A percentile compares a stretch with the other conserved stretches of the same genome.
Evolutionary conservation across 2,329 filamentous ascomycete species (phyloP).

Genomic region (Penicillium hesseltinei): DNA sequence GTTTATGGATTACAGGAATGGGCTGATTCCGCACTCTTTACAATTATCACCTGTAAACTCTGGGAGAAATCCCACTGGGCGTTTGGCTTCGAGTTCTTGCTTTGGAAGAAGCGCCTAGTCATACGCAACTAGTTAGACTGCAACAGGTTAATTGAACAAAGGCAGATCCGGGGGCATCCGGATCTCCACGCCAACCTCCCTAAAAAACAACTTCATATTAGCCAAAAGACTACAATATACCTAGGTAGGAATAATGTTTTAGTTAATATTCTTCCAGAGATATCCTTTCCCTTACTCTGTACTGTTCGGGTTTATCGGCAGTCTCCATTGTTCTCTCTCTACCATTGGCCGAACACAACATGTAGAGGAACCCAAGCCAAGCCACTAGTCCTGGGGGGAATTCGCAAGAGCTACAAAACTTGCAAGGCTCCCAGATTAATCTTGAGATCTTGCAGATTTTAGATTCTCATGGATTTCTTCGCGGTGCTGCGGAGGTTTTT

Average conservation of each 20-base stretch:
- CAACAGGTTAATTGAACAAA: too few species aligned
- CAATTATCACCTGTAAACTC: too few species aligned
- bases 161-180: not conserved
- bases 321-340: not conserved
- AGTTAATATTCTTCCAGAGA: not conserved
- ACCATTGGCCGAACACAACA: constrained; percentile 1
- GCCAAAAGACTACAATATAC: not conserved
- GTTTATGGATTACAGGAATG: too few species aligned
- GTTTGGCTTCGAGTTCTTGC: too few species aligned
- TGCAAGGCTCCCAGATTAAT: not conserved
- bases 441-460: not conserved
- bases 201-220: too few species aligned
- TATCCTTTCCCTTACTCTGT: not conserved
- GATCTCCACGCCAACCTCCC: not conserved
- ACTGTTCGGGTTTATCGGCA: not conserved
- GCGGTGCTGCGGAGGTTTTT: not conserved
- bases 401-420: not conserved
- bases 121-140: too few species aligned
- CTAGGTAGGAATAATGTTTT: not conserved
- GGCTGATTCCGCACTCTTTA: too few species aligned
- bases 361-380: constrained; percentile 3
- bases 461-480: not conserved
- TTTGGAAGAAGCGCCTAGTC: too few species aligned
- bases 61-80: too few species aligned
- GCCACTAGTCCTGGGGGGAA: not conserved